Conservation (phyloP, 192 early-diverging fungal genomes). For the Phlyctochytrium planicorne region DNA sequence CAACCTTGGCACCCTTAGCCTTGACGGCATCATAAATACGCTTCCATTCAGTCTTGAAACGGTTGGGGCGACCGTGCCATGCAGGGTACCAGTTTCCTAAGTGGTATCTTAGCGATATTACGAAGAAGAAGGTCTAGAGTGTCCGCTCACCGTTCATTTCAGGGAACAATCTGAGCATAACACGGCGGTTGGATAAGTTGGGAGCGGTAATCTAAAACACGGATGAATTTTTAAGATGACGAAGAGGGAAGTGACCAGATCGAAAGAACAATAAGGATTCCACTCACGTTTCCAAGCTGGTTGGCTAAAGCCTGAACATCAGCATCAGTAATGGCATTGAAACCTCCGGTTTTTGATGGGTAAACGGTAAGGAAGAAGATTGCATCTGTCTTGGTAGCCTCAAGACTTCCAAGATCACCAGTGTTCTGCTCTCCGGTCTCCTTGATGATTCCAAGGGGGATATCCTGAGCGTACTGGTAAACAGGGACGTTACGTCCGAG, state of each 20-base stretch:
- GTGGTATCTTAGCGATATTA: not conserved
- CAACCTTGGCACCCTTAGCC: conserved; percentile 4
- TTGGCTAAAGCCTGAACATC: not conserved
- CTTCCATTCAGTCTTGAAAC: not conserved
- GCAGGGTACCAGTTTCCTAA: conserved; percentile 2
- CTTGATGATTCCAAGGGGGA: not conserved
- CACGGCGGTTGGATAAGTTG: not conserved
- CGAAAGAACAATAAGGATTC: not conserved
- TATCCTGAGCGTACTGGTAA: not conserved
- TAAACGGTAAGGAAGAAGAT: not conserved
- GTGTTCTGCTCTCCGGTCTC: not conserved
- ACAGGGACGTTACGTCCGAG: not conserved
- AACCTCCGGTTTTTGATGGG: not conserved
- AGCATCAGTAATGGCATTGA: not conserved
- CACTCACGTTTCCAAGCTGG: not conserved
- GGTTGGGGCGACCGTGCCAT: conserved; percentile 1
- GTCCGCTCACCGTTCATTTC: not conserved
- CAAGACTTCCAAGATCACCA: not conserved
- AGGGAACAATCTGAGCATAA: not conserved
- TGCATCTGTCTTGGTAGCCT: conserved; percentile 5
- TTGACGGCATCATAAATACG: conserved; percentile 2
- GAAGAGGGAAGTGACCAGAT: too few species aligned
- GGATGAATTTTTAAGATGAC: not conserved
- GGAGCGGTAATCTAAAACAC: not conserved
- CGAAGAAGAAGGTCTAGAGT: not conserved